phyloP scores from a whole-genome alignment of 2,329 filamentous ascomycete species.

The Gaeumannomyces tritici region DNA sequence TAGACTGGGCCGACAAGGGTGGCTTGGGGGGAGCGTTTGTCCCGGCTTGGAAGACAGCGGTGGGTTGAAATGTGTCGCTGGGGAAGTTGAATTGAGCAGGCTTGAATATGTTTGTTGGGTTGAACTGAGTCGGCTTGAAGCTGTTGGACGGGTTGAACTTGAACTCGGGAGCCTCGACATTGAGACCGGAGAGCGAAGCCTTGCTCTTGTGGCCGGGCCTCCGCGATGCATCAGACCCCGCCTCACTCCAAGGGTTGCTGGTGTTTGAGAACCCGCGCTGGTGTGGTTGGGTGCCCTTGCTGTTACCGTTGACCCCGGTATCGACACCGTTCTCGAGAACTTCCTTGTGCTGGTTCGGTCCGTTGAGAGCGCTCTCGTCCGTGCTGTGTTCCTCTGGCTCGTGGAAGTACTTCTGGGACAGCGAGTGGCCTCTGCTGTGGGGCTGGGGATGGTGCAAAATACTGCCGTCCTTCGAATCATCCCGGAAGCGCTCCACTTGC shows the following conservation, averaged over 20 bases:
- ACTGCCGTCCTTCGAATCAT: conserved; percentile 41
- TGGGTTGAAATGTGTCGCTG: conserved; percentile 33
- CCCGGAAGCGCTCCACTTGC: conserved; percentile 40
- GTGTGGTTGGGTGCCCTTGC: conserved; percentile 25
- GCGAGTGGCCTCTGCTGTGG: conserved; percentile 63
- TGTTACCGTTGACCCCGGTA: background rate
- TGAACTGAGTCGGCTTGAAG: conserved; percentile 41
- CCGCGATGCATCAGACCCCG: conserved; percentile 26
- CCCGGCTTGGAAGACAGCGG: conserved; percentile 30
- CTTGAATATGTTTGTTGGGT: conserved; percentile 38
- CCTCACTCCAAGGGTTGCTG: conserved; percentile 56
- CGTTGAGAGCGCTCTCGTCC: background rate
- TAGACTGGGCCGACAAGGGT: conserved; percentile 25
- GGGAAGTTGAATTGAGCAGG: conserved; percentile 41
- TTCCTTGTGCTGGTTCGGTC: background rate
- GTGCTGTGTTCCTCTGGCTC: conserved; percentile 38
- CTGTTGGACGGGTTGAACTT: conserved; percentile 55
- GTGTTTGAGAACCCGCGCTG: conserved; percentile 43
- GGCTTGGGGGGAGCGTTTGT: conserved; percentile 16
- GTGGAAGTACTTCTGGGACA: conserved; percentile 56
- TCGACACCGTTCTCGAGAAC: background rate
- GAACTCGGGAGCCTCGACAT: conserved; percentile 84
- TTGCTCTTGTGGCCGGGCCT: conserved; percentile 56
- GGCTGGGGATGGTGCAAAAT: conserved; percentile 63
- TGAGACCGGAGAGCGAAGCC: conserved; percentile 67